Evolutionary conservation across 1,284 basidiomycete species (phyloP), one percentile per base, ranked within the genome.

Genomic region (Xerocomus nothofagi): DNA sequence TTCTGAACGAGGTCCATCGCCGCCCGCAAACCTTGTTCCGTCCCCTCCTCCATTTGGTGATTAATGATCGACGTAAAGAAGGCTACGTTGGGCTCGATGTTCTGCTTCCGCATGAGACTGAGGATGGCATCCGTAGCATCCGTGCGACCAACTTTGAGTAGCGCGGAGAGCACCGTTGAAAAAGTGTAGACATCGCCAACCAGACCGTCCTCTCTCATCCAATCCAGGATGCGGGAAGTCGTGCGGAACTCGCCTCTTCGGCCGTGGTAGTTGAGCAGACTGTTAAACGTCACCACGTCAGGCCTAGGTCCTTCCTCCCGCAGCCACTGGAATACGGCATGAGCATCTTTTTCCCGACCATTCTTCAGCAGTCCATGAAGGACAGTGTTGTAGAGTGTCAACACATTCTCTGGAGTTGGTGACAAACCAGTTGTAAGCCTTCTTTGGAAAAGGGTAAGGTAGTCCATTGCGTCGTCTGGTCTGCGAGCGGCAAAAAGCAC

Each of bases 261-360:
- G 14, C 77, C 79, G 56, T 88, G 79, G 58, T 85, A 81, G 11
- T 75, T 75, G 44, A 95, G 70, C 53, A 93, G 75, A 1, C 81
- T 91, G 70, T 94, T 94, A 72, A 85, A 88, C 0, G 89, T 83
- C 47, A 86, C 73, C 17, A 88, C 70, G 62, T 92, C 86, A 8
- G 86, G 84, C 20, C 72, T 71, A 1, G 84, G 83, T 1, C 82
- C 82, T 27, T 63, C 51, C n/a, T 56, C 52, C 31, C 68, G 64
- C 68, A 91, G 81, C 36, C 65, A 61, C 24, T 73, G 61, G 24
- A 88, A 62, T 24, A 89, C 47, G 2, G 60, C 58, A 23, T 68
- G 62, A 3, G 81, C 84, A 15, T 78, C 74, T 1, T 63, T 57
- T 23, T 75, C 67, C 23, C 68, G 72, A 20, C 67, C 66, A 24